Percentiles rank a stretch among this genome's conserved stretches.
phyloP scores from a whole-genome alignment of 768 basidiomycete genomes.

The Russula sp. region DNA sequence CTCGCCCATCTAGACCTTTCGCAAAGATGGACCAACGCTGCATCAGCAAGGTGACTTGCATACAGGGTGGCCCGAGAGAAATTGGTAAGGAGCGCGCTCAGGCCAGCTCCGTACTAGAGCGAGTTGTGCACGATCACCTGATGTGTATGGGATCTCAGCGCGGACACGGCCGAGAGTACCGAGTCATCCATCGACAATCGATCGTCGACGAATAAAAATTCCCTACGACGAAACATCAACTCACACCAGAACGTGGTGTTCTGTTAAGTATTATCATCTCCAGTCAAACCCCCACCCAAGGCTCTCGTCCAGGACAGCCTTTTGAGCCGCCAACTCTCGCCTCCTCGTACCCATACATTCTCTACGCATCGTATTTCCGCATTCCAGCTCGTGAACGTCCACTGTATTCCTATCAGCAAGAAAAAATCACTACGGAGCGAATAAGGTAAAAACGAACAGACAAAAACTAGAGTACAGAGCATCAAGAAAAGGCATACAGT shows the following conservation, averaged over 20 bases:
- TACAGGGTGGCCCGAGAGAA: no score
- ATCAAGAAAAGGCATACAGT: not conserved
- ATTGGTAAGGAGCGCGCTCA: no score
- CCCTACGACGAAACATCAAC: not conserved
- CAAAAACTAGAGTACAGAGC: not conserved
- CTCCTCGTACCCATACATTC: not conserved
- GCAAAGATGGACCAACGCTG: no score
- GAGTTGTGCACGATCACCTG: no score
- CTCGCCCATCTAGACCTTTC: no score
- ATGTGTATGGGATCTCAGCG: no score
- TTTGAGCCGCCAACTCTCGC: no score
- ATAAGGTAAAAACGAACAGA: conserved; percentile 14
- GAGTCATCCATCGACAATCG: conserved; percentile 3
- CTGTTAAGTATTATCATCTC: not conserved
- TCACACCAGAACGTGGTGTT: no score
- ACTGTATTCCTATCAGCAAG: not conserved
- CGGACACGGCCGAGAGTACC: not conserved
- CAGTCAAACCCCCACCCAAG: not conserved
- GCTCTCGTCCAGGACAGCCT: not conserved
- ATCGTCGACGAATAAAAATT: not conserved
- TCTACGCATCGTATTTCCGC: not conserved
- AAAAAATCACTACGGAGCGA: not conserved
- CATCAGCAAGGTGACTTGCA: no score
- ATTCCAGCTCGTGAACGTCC: not conserved
- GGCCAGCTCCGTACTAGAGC: no score